Evolutionary conservation across 441 rosid species (phyloP).

Genomic region (Erodium trifolium): DNA sequence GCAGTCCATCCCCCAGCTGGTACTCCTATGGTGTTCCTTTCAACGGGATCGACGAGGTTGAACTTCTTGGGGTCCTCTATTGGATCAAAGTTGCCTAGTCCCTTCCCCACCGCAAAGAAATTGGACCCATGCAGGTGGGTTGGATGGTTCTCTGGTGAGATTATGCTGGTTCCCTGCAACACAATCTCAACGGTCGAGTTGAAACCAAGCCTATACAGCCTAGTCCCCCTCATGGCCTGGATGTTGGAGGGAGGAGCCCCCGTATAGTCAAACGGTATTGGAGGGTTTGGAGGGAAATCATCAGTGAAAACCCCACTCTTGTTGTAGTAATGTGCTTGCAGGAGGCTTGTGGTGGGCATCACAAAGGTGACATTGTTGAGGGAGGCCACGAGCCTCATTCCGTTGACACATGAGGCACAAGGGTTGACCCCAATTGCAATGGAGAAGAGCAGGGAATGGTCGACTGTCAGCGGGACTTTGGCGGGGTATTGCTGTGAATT

Average conservation of each 20-base stretch:
- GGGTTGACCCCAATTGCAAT: conserved; percentile 65
- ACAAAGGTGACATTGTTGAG: conserved; percentile 73
- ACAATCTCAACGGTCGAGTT: conserved; percentile 75
- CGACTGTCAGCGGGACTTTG: conserved; percentile 49
- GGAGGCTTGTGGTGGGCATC: conserved; percentile 73
- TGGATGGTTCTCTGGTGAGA: conserved; percentile 84
- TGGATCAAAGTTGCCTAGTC: conserved; percentile 62
- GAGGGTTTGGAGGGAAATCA: conserved; percentile 73
- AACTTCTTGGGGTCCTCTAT: conserved; percentile 52
- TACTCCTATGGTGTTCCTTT: conserved; percentile 84
- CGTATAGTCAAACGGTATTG: conserved; percentile 47
- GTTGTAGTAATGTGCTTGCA: conserved; percentile 74
- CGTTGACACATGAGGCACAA: conserved; percentile 63
- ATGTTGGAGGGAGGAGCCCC: conserved; percentile 47
- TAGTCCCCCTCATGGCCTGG: conserved; percentile 53
- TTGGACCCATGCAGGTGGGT: conserved; percentile 82
- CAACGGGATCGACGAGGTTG: conserved; percentile 79
- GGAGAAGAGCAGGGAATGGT: conserved; percentile 60
- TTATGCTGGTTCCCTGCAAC: conserved; percentile 69
- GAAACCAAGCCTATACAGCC: conserved; percentile 48
- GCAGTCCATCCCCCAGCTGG: conserved; percentile 91
- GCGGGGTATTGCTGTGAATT: conserved; percentile 69
- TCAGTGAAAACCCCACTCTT: conserved; percentile 61
- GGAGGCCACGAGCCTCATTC: conserved; percentile 63
- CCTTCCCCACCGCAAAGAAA: conserved; percentile 62